Percentiles rank a stretch among this genome's conserved stretches.
These are phyloP conservation scores for Primulina tabacum DNA, from an alignment of 257 asterid species.

Conservation along the genomic window DNA sequence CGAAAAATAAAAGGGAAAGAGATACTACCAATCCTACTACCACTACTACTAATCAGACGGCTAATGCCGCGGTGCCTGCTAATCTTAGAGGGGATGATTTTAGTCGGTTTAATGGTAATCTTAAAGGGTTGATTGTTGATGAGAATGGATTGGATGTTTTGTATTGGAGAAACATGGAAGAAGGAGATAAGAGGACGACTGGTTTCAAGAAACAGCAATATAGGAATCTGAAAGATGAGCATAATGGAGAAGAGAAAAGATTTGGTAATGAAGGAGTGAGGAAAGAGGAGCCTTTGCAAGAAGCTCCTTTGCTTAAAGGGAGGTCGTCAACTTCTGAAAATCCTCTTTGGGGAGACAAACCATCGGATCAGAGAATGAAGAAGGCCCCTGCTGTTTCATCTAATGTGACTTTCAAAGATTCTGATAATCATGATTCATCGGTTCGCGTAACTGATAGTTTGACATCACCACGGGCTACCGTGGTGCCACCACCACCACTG, in stretches of 20 bases:
- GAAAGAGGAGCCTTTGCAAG: constrained; percentile 38
- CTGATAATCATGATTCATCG: constrained; percentile 33
- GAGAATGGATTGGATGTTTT: constrained; percentile 90
- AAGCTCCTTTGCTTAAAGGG: constrained; percentile 67
- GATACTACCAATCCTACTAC: constrained; percentile 15
- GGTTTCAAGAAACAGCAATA: constrained; percentile 46
- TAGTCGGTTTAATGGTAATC: constrained; percentile 48
- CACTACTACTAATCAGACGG: background rate
- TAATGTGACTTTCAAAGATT: constrained; percentile 27
- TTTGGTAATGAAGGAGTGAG: constrained; percentile 31
- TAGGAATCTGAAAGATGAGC: constrained; percentile 36
- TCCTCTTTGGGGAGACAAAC: constrained; percentile 44
- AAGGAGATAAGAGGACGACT: constrained; percentile 34
- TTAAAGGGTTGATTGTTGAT: constrained; percentile 82
- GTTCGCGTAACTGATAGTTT: constrained; percentile 10
- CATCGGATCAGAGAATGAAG: constrained; percentile 15
- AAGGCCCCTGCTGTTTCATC: constrained; percentile 21
- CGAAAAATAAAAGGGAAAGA: constrained; percentile 18
- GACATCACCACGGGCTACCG: background rate
- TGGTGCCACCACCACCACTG: constrained; percentile 26
- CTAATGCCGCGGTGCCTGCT: background rate
- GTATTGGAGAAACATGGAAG: constrained; percentile 71
- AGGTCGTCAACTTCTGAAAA: constrained; percentile 72
- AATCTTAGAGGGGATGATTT: constrained; percentile 32
- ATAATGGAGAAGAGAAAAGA: constrained; percentile 51